Evolutionary conservation across 148 eudicot species (phyloP), one percentile per base, ranked within the genome.

Genomic region (Silene conica): DNA sequence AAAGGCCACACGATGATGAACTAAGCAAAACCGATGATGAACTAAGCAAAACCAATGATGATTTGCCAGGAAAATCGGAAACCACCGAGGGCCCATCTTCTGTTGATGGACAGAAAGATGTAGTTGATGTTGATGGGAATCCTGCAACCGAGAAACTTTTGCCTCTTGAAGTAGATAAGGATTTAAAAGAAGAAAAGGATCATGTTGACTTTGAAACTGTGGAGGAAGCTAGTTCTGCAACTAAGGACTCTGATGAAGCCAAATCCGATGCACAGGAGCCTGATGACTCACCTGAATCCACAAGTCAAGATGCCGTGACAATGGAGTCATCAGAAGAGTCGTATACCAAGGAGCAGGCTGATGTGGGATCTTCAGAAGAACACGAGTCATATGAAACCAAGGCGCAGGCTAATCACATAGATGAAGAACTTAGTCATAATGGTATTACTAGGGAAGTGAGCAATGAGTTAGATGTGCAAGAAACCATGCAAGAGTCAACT

Each of bases 191-290:
- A 34, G 69, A 59, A 45, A 72, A 59, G 8, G 78, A 52, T 69
- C 69, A 41, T 55, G 63, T 31, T 45, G 72, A 25, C 52, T 54
- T 75, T 55, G 61, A 48, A 23, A n/a, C 38, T 63, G 76, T 48
- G 48, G 86, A 81, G 16, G 85, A 64, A 73, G 23, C 60, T 67
- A 63, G 69, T 22, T 69, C 65, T 73, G 59, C 61, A 63, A 61
- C 74, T 15, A 78, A 75, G 63, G 83, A 77, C 26, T 50, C 82
- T 52, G 71, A 11, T 25, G 72, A 80, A 75, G 75, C 74, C 67
- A 81, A 76, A 77, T 74, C 82, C 58, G 88, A 83, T 78, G 77
- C 79, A 55, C 80, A 82, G 58, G 72, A 71, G 58, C 69, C 88
- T 70, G 76, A 50, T 77, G 80, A 78, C 60, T 41, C 59, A 69